Conservation (phyloP, 75 land plant species). For the Cryptomeria japonica region DNA sequence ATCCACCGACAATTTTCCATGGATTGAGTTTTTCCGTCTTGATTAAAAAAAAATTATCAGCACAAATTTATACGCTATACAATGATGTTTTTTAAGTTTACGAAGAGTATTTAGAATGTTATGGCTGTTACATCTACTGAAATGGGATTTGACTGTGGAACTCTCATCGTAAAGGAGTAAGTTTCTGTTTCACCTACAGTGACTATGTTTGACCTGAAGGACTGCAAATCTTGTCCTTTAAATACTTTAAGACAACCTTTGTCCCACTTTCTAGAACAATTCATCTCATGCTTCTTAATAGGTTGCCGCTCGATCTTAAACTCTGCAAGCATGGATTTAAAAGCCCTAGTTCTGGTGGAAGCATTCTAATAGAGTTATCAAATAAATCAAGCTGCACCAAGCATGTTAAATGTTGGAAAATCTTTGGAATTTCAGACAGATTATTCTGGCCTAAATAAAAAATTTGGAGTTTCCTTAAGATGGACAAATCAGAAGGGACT, state of each 20-base stretch:
- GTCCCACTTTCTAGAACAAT: constrained; percentile 86
- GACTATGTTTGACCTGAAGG: not conserved
- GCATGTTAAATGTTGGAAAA: constrained; percentile 40
- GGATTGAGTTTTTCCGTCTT: too few relatives aligned
- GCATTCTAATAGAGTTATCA: constrained; percentile 65
- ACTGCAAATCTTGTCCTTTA: constrained; percentile 59
- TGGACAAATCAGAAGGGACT: constrained; percentile 55
- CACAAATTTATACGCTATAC: too few relatives aligned
- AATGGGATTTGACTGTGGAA: too few relatives aligned
- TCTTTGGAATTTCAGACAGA: constrained; percentile 59
- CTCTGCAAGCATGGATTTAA: constrained; percentile 64
- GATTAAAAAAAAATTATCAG: too few relatives aligned
- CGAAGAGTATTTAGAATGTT: too few relatives aligned
- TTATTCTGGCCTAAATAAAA: constrained; percentile 82
- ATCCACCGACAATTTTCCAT: too few relatives aligned
- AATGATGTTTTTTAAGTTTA: too few relatives aligned
- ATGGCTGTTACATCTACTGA: too few relatives aligned
- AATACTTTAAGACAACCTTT: constrained; percentile 70
- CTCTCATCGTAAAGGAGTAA: too few relatives aligned
- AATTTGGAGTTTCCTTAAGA: constrained; percentile 43
- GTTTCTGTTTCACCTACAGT: too few relatives aligned
- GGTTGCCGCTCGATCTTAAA: constrained; percentile 88
- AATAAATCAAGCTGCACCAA: constrained; percentile 77
- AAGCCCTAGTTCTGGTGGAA: constrained; percentile 76
- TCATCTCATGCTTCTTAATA: constrained; percentile 90